These are phyloP conservation scores for Boletus sp. DNA, from an alignment of 1,284 basidiomycete genomes.

Conservation along the genomic window DNA sequence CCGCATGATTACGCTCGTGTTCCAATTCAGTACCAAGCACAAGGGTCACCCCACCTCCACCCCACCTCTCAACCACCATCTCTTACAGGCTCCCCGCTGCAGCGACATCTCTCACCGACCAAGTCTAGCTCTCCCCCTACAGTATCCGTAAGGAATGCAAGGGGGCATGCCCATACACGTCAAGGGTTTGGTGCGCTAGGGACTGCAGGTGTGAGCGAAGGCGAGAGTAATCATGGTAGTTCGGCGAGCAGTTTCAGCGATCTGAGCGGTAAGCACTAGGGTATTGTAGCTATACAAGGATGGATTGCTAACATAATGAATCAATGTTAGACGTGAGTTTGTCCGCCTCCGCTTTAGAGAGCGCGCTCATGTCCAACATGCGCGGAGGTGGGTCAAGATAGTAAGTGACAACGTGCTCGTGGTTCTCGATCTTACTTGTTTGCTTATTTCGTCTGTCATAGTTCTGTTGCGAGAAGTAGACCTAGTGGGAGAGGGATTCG, in stretches of 20 bases:
- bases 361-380: constrained; percentile 70
- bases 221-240: constrained; percentile 66
- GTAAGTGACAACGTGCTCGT: too few relatives aligned
- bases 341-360: constrained; percentile 75
- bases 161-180: constrained; percentile 50
- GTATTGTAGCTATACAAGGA: neutral
- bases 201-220: constrained; percentile 50
- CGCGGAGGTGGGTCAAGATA: too few relatives aligned
- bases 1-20: constrained; percentile 11
- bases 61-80: constrained; percentile 25
- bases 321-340: constrained; percentile 60
- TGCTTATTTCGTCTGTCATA: too few relatives aligned
- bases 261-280: constrained; percentile 63
- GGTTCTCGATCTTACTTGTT: neutral
- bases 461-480: constrained; percentile 52
- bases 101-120: constrained; percentile 55
- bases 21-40: constrained; percentile 17
- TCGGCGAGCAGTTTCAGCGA: constrained; percentile 83
- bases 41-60: too few relatives aligned
- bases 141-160: constrained; percentile 54
- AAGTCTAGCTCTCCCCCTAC: constrained; percentile 66
- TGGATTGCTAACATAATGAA: constrained; percentile 7
- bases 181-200: constrained; percentile 43
- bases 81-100: constrained; percentile 44
- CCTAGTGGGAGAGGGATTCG: constrained; percentile 40